Evolutionary conservation across 2,329 filamentous ascomycete genomes (phyloP).

Genomic region (Cladosporium sp.): DNA sequence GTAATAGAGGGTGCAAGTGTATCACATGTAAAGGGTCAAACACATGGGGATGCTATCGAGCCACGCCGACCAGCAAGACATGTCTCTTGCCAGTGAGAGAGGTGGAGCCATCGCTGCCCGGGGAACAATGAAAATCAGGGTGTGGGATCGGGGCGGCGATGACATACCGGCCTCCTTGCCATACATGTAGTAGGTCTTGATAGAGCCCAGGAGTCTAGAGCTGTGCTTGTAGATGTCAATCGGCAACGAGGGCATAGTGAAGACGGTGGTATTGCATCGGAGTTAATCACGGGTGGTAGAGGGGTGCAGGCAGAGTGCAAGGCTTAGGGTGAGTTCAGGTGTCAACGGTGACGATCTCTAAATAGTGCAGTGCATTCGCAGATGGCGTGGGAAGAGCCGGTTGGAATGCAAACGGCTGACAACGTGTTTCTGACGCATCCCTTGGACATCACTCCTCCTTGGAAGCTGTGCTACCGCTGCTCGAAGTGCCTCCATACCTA

Average conservation of each 20-base stretch:
- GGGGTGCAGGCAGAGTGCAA: background rate
- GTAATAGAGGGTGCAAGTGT: background rate
- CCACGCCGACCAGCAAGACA: constrained; percentile 11
- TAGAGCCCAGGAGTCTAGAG: constrained; percentile 17
- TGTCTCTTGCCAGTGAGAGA: constrained; percentile 5
- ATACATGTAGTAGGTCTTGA: constrained; percentile 22
- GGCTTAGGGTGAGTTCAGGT: background rate
- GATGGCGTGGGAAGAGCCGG: background rate
- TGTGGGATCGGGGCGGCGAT: background rate
- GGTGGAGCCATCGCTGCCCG: background rate
- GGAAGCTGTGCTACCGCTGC: background rate
- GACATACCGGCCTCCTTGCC: constrained; percentile 24
- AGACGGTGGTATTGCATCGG: constrained; percentile 15
- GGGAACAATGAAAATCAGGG: background rate
- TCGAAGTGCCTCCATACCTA: background rate
- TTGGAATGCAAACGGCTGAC: constrained; percentile 3
- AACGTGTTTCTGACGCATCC: constrained; percentile 6
- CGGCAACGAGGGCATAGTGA: constrained; percentile 18
- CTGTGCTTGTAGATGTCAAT: constrained; percentile 19
- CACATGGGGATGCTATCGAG: constrained; percentile 3
- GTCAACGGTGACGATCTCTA: constrained; percentile 12
- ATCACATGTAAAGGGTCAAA: background rate
- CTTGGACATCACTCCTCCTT: too few relatives aligned
- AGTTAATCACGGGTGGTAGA: constrained; percentile 9
- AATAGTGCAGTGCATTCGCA: background rate